Evolutionary conservation across 345 rosid species (phyloP), one percentile per base, ranked within the genome.

Genomic region (Nephelium lappaceum): DNA sequence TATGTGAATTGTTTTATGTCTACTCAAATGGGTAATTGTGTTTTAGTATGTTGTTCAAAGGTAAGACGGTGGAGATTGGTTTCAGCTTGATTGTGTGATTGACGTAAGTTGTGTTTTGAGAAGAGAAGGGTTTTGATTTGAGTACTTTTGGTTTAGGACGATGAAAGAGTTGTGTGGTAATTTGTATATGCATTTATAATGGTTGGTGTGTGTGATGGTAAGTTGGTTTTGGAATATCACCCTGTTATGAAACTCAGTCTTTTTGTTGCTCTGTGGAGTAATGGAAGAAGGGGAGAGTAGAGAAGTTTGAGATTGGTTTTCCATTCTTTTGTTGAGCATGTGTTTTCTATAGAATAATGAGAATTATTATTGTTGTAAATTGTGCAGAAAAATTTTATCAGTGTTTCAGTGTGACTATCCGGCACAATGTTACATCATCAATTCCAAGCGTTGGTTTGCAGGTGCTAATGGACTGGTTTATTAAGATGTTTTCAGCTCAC

Each of bases 381-480:
- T 21, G 12, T 69, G 83, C 85, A 91, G 97, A 83, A 75, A 45
- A 11, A 69, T 73, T 85, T 63, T 25, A 74, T 55, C 78, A 18
- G 72, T 85, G 87, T 73, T 87, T 90, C 66, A 83, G 61, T 53
- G 73, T 93, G 78, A 87, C 83, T 81, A 83, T 95, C 81, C 91
- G 79, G 71, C 98, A 95, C 71, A 86, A 76, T 78, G 86, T 95
- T 86, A 90, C 92, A 60, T 95, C 99, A 66, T 81, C 93, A 21
- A 92, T 95, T 83, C 91, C 81, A 15, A 69, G 78, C 75, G 97
- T 90, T 77, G 99, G 99, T 71, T 86, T 95, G 78, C 98, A 93
- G 95, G 98, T 88, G 77, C 78, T 49, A 77, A 78, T 61, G 11
- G 11, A 18, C 74, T 61, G 60, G 18, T 55, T 72, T 24, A 27